These are phyloP conservation scores for Penicillium sp. DNA, from an alignment of 2,329 filamentous ascomycete genomes.

Conservation along the genomic window DNA sequence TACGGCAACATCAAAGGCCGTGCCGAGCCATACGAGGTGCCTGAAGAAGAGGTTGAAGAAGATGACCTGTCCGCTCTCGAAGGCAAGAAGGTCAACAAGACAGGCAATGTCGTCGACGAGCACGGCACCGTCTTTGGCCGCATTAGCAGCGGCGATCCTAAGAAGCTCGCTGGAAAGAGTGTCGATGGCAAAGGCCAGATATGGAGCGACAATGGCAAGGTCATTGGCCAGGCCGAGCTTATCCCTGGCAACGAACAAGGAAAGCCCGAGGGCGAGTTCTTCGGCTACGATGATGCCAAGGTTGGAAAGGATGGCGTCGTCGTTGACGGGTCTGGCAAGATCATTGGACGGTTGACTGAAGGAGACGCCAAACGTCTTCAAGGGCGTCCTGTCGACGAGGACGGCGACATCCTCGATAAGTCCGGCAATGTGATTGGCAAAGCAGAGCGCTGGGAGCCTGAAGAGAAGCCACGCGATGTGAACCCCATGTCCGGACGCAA, in stretches of 20 bases:
- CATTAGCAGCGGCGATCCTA: conserved; percentile 54
- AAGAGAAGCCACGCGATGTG: conserved; percentile 51
- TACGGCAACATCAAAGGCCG: conserved; percentile 62
- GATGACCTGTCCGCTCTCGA: conserved; percentile 58
- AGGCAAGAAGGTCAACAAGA: conserved; percentile 61
- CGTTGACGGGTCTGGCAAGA: conserved; percentile 48
- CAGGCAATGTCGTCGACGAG: conserved; percentile 58
- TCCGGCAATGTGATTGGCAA: conserved; percentile 64
- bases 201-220: conserved; percentile 60
- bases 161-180: conserved; percentile 57
- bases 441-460: conserved; percentile 65
- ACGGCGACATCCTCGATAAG: conserved; percentile 65
- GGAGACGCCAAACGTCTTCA: conserved; percentile 62
- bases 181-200: conserved; percentile 61
- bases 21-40: conserved; percentile 53
- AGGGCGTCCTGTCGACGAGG: conserved; percentile 63
- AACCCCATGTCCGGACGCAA: conserved; percentile 57
- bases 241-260: conserved; percentile 48
- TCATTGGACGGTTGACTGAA: conserved; percentile 59
- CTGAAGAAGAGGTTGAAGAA: conserved; percentile 46
- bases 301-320: conserved; percentile 58
- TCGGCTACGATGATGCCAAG: conserved; percentile 54
- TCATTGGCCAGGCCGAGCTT: conserved; percentile 57
- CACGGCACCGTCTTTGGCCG: conserved; percentile 57
- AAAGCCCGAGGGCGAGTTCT: conserved; percentile 55